A percentile compares a stretch with the other conserved stretches of the same genome.
phyloP scores from a whole-genome alignment of 345 rosid genomes.

The Eucalyptus curtisii region DNA sequence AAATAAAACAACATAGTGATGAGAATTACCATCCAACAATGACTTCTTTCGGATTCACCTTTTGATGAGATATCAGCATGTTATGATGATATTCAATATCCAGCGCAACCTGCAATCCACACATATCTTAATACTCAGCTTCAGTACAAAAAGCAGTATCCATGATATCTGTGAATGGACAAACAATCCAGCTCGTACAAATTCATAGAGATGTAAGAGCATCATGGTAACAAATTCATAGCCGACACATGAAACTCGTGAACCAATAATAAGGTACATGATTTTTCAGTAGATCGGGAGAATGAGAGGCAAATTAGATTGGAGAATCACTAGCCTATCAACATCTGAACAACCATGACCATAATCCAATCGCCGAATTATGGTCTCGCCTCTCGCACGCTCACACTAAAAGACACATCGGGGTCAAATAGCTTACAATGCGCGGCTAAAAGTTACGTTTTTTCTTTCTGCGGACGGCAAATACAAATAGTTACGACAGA shows the following conservation, averaged over 20 bases:
- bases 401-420: background rate
- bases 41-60: conserved; percentile 90
- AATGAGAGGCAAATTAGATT: background rate
- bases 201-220: background rate
- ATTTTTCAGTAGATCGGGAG: background rate
- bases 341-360: background rate
- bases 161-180: background rate
- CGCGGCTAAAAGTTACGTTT: background rate
- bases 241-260: fast-evolving
- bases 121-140: background rate
- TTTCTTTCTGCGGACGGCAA: background rate
- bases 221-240: background rate
- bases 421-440: background rate
- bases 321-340: background rate
- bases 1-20: background rate
- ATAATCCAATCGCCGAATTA: background rate
- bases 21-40: conserved; percentile 87
- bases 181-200: background rate
- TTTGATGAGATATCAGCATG: conserved; percentile 75
- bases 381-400: background rate
- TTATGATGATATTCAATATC: conserved; percentile 95
- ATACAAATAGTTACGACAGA: background rate
- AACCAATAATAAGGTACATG: background rate
- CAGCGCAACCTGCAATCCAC: conserved; percentile 64
- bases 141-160: background rate